These are phyloP conservation scores for Rhynchospora breviuscula DNA, from an alignment of 176 grass and related monocot species.

Conservation along the genomic window DNA sequence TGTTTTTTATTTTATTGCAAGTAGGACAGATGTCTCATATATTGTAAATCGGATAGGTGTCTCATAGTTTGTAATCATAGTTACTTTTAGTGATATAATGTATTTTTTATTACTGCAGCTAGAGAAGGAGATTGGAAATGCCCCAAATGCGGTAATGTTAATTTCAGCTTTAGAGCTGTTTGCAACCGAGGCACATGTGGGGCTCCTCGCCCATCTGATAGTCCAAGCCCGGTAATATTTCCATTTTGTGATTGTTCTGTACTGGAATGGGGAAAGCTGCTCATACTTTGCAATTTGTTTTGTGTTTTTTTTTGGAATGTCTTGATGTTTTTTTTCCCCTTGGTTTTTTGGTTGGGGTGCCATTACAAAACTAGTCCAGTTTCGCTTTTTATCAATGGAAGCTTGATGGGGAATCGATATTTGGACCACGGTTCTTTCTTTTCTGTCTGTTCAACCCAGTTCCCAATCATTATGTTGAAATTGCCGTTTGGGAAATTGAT, in stretches of 20 bases:
- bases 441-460: background rate
- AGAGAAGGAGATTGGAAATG: slow-evolving; percentile 97
- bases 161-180: slow-evolving; percentile 97
- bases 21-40: background rate
- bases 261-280: background rate
- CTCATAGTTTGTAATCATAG: background rate
- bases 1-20: background rate
- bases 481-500: background rate
- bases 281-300: background rate
- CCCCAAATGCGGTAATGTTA: slow-evolving; percentile 88
- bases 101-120: slow-evolving; percentile 22
- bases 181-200: slow-evolving; percentile 91
- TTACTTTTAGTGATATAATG: background rate
- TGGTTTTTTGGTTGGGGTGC: background rate
- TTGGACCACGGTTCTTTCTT: background rate
- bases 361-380: background rate
- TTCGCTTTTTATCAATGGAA: too few relatives aligned
- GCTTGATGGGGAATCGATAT: background rate
- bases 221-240: slow-evolving; percentile 77
- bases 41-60: too few relatives aligned
- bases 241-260: background rate
- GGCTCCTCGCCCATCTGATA: slow-evolving; percentile 68
- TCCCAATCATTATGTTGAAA: background rate
- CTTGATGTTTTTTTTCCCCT: background rate
- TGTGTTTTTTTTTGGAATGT: background rate